Base-by-base conservation (phyloP, 805 yeast genomes). In the Saccharomycopsis sp. region DNA sequence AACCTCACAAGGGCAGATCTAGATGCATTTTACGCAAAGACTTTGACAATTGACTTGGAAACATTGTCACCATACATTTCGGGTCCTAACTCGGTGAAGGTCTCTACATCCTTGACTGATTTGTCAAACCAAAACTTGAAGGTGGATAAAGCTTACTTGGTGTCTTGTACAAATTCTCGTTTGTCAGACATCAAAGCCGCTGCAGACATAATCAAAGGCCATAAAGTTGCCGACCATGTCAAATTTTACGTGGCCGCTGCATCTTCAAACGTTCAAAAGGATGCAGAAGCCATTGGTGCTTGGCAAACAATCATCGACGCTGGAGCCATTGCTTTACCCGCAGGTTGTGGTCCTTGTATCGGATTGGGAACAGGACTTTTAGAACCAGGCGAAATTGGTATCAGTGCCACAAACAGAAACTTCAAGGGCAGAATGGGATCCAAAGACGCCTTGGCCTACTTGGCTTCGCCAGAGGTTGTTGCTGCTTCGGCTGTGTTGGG, bases 351-450 rank as follows among this genome's bases (percentile, higher is more conserved):
- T 34, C 99, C 99, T 18, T 92, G 99, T 68, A 92, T 92, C 57
- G 99, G 99, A 27, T 68, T 92, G 42, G 99, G 99, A 42, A 71
- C 94, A 21, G 99, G 99, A 37, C 67, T 92, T 50, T 68, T 92
- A 51, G 79, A 92, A 62, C 89, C 85, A 26, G 98, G 98, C 34
- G 97, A 92, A 62, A 94, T 92, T 45, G 98, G 99, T 50, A 92
- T 92, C 54, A 84, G 95, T 50, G 98, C 98, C 44, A 92, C 98
- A 5, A 92, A 92, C 68, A 78, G 99, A 68, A 92, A 92, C 65
- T 92, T 92, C 73, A 92, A 92, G 65, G 99, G 99, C 48, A 78
- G 99, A 66, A 92, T 92, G 99, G 99, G 99, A 6, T 81, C 95
- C 5, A 82, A 81, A 52, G 96, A 92, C 53, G 98, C 98, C 0